Percentiles rank a stretch among this genome's conserved stretches.
Evolutionary conservation across 108 stramenopile species (phyloP).

Genomic region (Nitzschia palea): DNA sequence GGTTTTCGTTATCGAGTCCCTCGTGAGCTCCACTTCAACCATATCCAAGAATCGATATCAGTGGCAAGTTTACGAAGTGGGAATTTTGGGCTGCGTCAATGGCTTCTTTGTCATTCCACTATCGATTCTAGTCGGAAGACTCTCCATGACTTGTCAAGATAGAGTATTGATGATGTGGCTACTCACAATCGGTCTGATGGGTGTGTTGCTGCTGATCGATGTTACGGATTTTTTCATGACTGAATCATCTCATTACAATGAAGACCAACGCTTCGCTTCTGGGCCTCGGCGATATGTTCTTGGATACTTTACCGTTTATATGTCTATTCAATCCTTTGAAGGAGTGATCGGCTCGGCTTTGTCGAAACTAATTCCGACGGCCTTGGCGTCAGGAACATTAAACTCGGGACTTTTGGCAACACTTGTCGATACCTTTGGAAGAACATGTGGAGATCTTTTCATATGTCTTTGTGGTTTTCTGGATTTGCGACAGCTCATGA

Average conservation of each 20-base stretch:
- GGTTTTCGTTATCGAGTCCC: slow-evolving; percentile 79
- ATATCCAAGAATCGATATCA: slow-evolving; percentile 83
- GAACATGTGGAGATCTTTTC: slow-evolving; percentile 70
- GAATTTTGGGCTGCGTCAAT: slow-evolving; percentile 70
- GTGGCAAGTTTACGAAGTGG: slow-evolving; percentile 81
- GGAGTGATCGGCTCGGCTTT: slow-evolving; percentile 84
- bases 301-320: slow-evolving; percentile 68
- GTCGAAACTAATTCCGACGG: slow-evolving; percentile 83
- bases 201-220: slow-evolving; percentile 65
- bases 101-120: slow-evolving; percentile 81
- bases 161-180: slow-evolving; percentile 54
- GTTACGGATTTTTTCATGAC: slow-evolving; percentile 47
- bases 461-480: slow-evolving; percentile 60
- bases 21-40: slow-evolving; percentile 73
- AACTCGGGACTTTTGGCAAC: slow-evolving; percentile 41
- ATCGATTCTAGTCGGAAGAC: slow-evolving; percentile 63
- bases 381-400: slow-evolving; percentile 87
- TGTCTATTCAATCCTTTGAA: slow-evolving; percentile 67
- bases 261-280: slow-evolving; percentile 48
- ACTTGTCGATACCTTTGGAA: slow-evolving; percentile 51
- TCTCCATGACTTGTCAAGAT: slow-evolving; percentile 62
- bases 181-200: slow-evolving; percentile 45
- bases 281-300: slow-evolving; percentile 52
- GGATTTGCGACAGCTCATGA: slow-evolving; percentile 61
- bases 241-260: slow-evolving; percentile 51